These are phyloP conservation scores for Spathaspora arborariae DNA, from an alignment of 805 yeast species.

Conservation along the genomic window DNA sequence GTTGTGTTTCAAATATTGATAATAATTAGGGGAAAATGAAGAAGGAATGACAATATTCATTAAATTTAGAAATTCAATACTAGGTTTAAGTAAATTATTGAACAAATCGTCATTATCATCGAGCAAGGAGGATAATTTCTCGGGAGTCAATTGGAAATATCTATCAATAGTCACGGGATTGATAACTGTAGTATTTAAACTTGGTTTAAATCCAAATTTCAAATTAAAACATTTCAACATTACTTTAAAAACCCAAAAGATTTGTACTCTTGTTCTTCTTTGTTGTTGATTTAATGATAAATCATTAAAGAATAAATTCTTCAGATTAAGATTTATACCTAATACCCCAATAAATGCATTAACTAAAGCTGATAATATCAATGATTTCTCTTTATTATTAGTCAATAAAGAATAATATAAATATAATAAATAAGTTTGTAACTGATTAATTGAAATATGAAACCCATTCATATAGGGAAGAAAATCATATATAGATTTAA, in stretches of 20 bases:
- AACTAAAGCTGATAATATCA: constrained; percentile 33
- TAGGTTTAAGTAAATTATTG: constrained; percentile 34
- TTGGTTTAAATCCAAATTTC: constrained; percentile 45
- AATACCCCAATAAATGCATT: constrained; percentile 42
- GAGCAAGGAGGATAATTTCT: constrained; percentile 33
- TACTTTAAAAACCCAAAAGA: constrained; percentile 46
- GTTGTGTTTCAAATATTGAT: constrained; percentile 34
- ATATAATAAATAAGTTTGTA: constrained; percentile 48
- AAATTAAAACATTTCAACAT: constrained; percentile 39
- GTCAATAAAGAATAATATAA: constrained; percentile 45
- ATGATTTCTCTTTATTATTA: constrained; percentile 39
- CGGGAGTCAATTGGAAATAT: constrained; percentile 43
- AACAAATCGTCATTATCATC: constrained; percentile 30
- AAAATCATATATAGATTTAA: constrained; percentile 40
- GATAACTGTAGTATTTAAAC: constrained; percentile 43
- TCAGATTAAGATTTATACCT: constrained; percentile 39
- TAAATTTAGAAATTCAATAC: constrained; percentile 40
- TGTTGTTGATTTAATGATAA: constrained; percentile 37
- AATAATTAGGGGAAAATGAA: constrained; percentile 43
- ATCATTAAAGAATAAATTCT: constrained; percentile 43
- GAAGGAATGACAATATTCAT: constrained; percentile 44
- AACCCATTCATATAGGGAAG: constrained; percentile 47
- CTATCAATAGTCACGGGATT: constrained; percentile 45
- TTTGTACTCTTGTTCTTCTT: constrained; percentile 35
- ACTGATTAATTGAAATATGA: constrained; percentile 43